phyloP scores from a whole-genome alignment of 1,139 yeast genomes.

The Wickerhamomyces sp. region DNA sequence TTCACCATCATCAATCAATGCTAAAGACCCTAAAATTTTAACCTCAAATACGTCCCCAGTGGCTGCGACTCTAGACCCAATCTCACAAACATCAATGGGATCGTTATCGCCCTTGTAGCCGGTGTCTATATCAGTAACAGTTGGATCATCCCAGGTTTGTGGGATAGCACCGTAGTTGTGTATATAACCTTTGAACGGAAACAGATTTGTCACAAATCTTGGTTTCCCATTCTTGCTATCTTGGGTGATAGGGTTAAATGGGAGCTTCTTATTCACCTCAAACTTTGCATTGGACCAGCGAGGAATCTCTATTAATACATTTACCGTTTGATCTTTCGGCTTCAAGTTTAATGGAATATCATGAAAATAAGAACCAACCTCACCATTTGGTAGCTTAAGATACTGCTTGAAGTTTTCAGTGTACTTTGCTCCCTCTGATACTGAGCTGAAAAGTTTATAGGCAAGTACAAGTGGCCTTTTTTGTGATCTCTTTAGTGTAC shows the following conservation, averaged over 20 bases:
- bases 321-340: conserved; percentile 57
- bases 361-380: conserved; percentile 76
- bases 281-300: conserved; percentile 94
- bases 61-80: conserved; percentile 60
- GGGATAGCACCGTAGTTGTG: conserved; percentile 98
- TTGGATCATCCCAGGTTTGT: conserved; percentile 92
- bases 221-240: conserved; percentile 90
- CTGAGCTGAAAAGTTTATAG: conserved; percentile 17
- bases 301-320: conserved; percentile 93
- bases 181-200: conserved; percentile 95
- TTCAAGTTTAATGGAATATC: conserved; percentile 80
- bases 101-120: conserved; percentile 85
- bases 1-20: conserved; percentile 94
- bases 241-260: conserved; percentile 87
- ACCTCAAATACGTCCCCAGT: conserved; percentile 74
- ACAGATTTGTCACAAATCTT: conserved; percentile 83
- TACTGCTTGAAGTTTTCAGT: conserved; percentile 42
- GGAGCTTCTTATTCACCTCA: conserved; percentile 73
- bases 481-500: no score
- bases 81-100: conserved; percentile 94
- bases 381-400: conserved; percentile 36
- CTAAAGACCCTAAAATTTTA: conserved; percentile 89
- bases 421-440: conserved; percentile 38
- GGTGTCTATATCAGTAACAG: conserved; percentile 39
- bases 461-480: neutral